phyloP scores from a whole-genome alignment of 2,329 filamentous ascomycete species.

The Trichoderma breve region DNA sequence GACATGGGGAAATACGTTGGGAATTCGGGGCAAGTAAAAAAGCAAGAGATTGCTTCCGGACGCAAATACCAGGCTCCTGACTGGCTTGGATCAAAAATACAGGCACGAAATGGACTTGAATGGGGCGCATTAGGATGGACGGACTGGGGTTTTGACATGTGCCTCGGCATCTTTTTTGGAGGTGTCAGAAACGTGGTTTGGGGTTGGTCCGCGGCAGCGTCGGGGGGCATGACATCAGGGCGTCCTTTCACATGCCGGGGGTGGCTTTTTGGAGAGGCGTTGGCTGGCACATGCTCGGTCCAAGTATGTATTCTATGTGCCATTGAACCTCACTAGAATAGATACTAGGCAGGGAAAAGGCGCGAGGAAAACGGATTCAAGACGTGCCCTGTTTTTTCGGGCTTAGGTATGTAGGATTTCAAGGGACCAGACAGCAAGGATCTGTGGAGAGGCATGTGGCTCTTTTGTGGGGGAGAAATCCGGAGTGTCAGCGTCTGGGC shows the following conservation, averaged over 20 bases:
- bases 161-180: slow-evolving; percentile 12
- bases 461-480: slow-evolving; percentile 6
- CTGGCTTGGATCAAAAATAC: background rate
- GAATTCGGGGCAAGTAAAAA: background rate
- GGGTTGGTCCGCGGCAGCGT: background rate
- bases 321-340: background rate
- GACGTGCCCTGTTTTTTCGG: background rate
- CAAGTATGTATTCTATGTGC: background rate
- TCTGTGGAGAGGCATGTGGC: background rate
- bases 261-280: background rate
- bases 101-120: background rate
- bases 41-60: background rate
- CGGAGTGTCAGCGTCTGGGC: background rate
- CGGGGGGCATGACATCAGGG: slow-evolving; percentile 19
- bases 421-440: background rate
- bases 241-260: slow-evolving; percentile 9
- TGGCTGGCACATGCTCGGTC: background rate
- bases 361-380: background rate
- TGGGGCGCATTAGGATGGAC: background rate
- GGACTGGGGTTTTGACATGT: background rate
- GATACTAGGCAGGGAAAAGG: background rate
- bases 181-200: background rate
- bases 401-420: background rate
- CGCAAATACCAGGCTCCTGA: background rate
- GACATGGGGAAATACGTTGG: background rate